Percentiles rank a stretch among this genome's conserved stretches.
Evolutionary conservation across 805 yeast species (phyloP).

Genomic region (Saturnispora quitensis): DNA sequence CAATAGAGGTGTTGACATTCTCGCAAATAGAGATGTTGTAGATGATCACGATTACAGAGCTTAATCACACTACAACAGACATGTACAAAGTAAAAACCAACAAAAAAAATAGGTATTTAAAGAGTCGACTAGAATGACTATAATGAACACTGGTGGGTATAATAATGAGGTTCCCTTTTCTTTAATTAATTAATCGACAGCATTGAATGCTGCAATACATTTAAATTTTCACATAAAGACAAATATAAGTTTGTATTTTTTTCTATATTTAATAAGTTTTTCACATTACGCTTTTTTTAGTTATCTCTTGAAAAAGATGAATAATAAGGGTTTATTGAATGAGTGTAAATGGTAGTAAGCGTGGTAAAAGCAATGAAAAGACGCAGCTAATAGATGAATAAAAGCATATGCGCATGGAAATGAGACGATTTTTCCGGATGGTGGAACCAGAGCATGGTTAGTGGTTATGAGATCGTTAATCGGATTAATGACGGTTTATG

Average conservation of each 20-base stretch:
- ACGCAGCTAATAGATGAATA: constrained; percentile 7
- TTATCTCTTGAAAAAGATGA: background rate
- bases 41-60: background rate
- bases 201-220: background rate
- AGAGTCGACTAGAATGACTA: background rate
- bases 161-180: background rate
- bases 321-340: background rate
- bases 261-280: background rate
- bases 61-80: background rate
- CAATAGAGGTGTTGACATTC: constrained; percentile 10
- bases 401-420: constrained; percentile 22
- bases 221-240: background rate
- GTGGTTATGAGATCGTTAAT: constrained; percentile 47
- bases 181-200: background rate
- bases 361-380: background rate
- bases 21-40: constrained; percentile 1
- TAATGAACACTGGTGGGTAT: background rate
- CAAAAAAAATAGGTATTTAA: background rate
- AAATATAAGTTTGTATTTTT: background rate
- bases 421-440: constrained; percentile 41
- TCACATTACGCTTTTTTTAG: background rate
- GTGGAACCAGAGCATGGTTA: constrained; percentile 39
- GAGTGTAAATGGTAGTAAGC: background rate
- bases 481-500: constrained; percentile 48
- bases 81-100: background rate